These are phyloP conservation scores for Zea luxurians DNA, from an alignment of 176 grass and related monocot species.

Conservation along the genomic window DNA sequence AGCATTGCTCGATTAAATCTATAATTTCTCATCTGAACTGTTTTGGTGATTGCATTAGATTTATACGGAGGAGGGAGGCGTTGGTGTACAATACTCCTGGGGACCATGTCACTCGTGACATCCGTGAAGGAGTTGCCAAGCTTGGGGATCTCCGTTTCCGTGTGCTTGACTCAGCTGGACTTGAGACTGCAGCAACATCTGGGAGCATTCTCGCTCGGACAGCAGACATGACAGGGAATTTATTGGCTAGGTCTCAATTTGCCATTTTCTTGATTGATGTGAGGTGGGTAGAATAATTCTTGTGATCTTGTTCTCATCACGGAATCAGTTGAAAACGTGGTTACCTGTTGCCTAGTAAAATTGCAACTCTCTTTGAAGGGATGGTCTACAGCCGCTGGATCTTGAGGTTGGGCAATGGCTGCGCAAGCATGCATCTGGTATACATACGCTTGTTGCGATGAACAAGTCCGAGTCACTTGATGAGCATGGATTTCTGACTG, in stretches of 20 bases:
- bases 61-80: constrained; percentile 88
- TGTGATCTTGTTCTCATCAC: constrained; percentile 29
- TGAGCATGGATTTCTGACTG: constrained; percentile 68
- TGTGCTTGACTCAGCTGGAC: constrained; percentile 88
- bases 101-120: constrained; percentile 92
- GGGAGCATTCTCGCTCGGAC: constrained; percentile 92
- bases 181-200: constrained; percentile 82
- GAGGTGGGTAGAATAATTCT: constrained; percentile 51
- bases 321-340: neutral
- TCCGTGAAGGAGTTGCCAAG: constrained; percentile 89
- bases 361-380: constrained; percentile 50
- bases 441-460: constrained; percentile 78
- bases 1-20: neutral
- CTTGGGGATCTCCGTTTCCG: constrained; percentile 91
- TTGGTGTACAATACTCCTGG: constrained; percentile 96
- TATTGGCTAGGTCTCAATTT: constrained; percentile 78
- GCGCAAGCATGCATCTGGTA: constrained; percentile 70
- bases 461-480: constrained; percentile 96
- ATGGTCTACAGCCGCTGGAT: constrained; percentile 90
- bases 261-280: constrained; percentile 98
- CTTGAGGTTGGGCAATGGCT: constrained; percentile 88
- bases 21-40: neutral
- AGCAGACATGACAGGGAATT: constrained; percentile 76
- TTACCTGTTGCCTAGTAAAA: constrained; percentile 26
- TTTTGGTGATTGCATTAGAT: constrained; percentile 36